phyloP scores from a whole-genome alignment of 371 early-diverging fungal genomes.

The Mucor circinelloides region DNA sequence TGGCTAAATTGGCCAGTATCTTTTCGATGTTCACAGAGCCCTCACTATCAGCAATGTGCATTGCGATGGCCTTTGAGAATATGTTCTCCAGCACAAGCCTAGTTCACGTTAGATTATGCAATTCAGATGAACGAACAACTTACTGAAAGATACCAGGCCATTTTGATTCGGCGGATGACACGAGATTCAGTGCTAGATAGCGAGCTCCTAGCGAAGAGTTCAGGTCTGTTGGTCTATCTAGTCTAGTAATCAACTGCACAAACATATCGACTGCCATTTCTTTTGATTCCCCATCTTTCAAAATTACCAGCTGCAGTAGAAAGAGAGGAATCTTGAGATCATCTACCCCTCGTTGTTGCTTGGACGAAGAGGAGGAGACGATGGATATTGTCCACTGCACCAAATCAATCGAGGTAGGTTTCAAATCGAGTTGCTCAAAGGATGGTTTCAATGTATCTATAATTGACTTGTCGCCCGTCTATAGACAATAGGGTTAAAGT shows the following conservation, averaged over 20 bases:
- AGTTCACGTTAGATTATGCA: background rate
- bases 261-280: slow-evolving; percentile 31
- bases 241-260: slow-evolving; percentile 34
- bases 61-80: slow-evolving; percentile 46
- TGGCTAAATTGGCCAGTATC: slow-evolving; percentile 39
- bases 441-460: slow-evolving; percentile 40
- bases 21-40: slow-evolving; percentile 42
- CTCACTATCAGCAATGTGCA: slow-evolving; percentile 43
- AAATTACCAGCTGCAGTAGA: slow-evolving; percentile 30
- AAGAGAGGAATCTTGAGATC: slow-evolving; percentile 42
- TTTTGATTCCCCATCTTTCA: slow-evolving; percentile 17
- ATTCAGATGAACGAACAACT: background rate
- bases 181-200: slow-evolving; percentile 33
- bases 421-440: slow-evolving; percentile 36
- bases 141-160: slow-evolving; percentile 47
- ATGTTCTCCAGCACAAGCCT: slow-evolving; percentile 37
- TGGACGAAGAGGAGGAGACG: background rate
- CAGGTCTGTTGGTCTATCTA: slow-evolving; percentile 12
- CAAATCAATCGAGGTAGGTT: slow-evolving; percentile 41
- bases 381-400: slow-evolving; percentile 37
- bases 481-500: background rate
- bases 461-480: slow-evolving; percentile 42
- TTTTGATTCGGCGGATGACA: slow-evolving; percentile 38
- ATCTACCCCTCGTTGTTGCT: slow-evolving; percentile 15
- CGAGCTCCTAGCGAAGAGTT: slow-evolving; percentile 23